Base-by-base conservation (phyloP, 768 basidiomycete species). In the Ramaria sp. region DNA sequence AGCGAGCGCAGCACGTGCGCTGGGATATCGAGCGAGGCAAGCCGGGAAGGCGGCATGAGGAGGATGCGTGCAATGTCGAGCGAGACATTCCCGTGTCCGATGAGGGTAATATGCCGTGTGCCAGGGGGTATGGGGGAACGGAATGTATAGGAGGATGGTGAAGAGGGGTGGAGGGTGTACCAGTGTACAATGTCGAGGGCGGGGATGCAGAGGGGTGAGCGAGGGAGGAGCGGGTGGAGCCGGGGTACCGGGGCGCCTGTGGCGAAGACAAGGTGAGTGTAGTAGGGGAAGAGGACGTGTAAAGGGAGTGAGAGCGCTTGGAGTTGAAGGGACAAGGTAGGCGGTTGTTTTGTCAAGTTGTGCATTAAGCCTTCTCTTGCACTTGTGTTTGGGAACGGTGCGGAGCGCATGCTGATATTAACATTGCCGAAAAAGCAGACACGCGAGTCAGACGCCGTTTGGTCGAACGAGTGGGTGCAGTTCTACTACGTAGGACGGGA, bases 21-120 rank as follows among this genome's bases (percentile, higher is more conserved):
- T 0, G 94, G 92, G 18, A 97, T 75, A 65, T 97, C 94, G 55
- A 87, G 88, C 62, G 74, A 71, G 24, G 70, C 67, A 43, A 97
- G 78, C 2, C 71, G 68, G 16, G 76, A 70, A 0, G 83, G 76
- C 2, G 78, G 70, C 12, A 85, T 86, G 57, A 99, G 79, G 5
- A 97, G 78, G 64, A 97, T 90, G 4, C 94, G 79, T 1, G 93
- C 92, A 25, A 94, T 74, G 62, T 99, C 95, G 32, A 99, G 73
- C 7, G 93, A 85, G 54, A 99, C 94, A 60, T 98, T 97, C 10
- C 95, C 95, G 58, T 92, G 89, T 0, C 96, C 95, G 42, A 98
- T 84, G 52, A 99, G 70, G 1, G 88, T 81, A 27, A 94, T 81
- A 60, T 94, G 86, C 88, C 78, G 1, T 92, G 75, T 0, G 82